Base-by-base conservation (phyloP, 257 asterid species). In the Leptodermis oblonga region DNA sequence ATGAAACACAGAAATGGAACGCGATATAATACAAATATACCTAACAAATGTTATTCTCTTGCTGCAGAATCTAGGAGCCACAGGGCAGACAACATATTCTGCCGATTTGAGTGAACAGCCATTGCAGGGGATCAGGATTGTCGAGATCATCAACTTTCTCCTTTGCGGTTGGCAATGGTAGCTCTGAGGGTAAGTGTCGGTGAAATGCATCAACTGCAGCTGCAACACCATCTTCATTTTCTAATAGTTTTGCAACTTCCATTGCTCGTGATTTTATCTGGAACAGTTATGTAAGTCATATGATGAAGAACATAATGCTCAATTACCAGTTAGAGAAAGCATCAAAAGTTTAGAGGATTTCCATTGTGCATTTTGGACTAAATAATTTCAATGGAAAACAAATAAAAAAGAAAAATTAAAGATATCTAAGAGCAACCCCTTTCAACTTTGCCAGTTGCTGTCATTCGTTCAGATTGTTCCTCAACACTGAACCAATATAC, bases 121-220 rank as follows among this genome's bases (percentile, higher is more conserved):
- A 89, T 58, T 94, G 98, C 65, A 94, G 62, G 10, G 87, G 83
- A 75, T 79, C 82, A 33, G 90, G 95, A 41, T 79, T 67, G 6
- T 84, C 86, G 18, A 76, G 92, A 36, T 80, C 67, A 8, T 84
- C 85, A 20, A 77, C 78, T 28, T 81, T 77, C 67, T 77, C 88
- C 3, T 51, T 30, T 36, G 95, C 65, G 3, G 82, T 39, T 15
- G 88, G 88, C 22, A 85, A 62, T 8, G 99, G 98, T 22, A 89
- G 69, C 75, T 86, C 79, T 3, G 85, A 74, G 1, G 97, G 99
- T 70, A 94, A 79, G 65, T 94, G 94, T 73, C 87, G 88, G 79
- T 94, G 99, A 73, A 94, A 94, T 0, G 96, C 96, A 53, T 89
- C 90, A 14, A 94, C 96, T 58, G 99, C 99, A 9, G 81, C 89